Conservation (phyloP, 352 stramenopile genomes). For the Globisporangium alternatum region DNA sequence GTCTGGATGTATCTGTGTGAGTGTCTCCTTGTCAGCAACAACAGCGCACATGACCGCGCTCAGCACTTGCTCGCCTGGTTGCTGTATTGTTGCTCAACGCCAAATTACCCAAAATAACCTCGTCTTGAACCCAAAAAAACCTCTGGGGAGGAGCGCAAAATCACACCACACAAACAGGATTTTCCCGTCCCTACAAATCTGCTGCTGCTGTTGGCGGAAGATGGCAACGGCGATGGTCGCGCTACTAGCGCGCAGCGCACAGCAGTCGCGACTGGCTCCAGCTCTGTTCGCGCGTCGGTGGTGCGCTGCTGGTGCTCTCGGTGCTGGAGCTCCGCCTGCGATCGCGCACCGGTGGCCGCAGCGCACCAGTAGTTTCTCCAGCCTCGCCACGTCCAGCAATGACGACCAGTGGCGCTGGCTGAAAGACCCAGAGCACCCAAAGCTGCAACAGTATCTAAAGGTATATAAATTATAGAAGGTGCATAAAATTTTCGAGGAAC, state of each 20-base stretch:
- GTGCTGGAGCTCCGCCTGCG: neutral
- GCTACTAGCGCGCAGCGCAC: neutral
- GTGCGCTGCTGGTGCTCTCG: neutral
- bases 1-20: neutral
- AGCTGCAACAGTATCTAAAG: slow-evolving; percentile 60
- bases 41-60: neutral
- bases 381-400: neutral
- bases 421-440: slow-evolving; percentile 38
- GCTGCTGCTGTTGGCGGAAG: neutral
- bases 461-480: slow-evolving; percentile 21
- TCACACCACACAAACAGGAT: neutral
- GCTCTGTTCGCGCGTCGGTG: neutral
- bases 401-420: slow-evolving; percentile 40
- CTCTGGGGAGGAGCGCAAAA: neutral
- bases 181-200: neutral
- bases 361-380: slow-evolving; percentile 1
- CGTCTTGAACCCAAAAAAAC: neutral
- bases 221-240: neutral
- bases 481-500: neutral
- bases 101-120: neutral
- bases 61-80: neutral
- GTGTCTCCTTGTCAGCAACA: neutral
- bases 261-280: neutral
- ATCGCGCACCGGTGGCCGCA: neutral
- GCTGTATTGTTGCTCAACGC: neutral